Evolutionary conservation across 75 land plant species (phyloP), one percentile per base, ranked within the genome.

Genomic region (Adiantum capillusveneris): DNA sequence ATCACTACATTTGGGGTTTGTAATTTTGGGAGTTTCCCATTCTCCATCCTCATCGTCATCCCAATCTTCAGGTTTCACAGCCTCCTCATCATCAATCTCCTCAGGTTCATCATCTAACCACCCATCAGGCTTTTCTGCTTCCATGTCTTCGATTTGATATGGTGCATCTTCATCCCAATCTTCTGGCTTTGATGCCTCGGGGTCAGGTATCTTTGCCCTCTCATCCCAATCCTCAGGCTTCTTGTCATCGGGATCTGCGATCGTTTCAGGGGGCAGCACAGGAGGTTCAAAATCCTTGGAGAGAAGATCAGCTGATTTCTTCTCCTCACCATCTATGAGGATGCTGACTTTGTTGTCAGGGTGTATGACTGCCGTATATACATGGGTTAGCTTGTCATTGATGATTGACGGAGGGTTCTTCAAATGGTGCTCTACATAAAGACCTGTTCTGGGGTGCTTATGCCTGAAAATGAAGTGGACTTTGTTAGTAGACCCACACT

Each of bases 191-290:
- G 59, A 69, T 0, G 86, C 94, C 58, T 82, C 71, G 14, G 86
- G 84, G 58, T 91, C 97, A 13, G 89, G 82, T 55, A 91, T 91
- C 61, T 88, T 88, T 2, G 71, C 86, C 25, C 94, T 83, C 74
- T 91, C 97, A 78, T 91, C 97, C 97, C 97, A 92, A 61, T 83
- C 95, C 64, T 82, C 84, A n/a, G 97, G 97, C 54, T 82, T 91
- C 69, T 78, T 84, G 45, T 91, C 94, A 59, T 75, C 82, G 48
- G 89, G 89, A 58, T 91, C 95, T 6, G 89, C 76, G 44, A 91
- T 85, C 2, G 84, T 88, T 69, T 75, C 66, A 9, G 84, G 70
- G 41, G 97, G 97, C 25, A 92, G 66, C 14, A 92, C 61, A 1
- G 84, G 62, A n/a, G 97, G 97, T 45, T 92, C 95, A 70, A 92